Evolutionary conservation across 139 green algal species (phyloP).

Genomic region (Micractinium conductrix): DNA sequence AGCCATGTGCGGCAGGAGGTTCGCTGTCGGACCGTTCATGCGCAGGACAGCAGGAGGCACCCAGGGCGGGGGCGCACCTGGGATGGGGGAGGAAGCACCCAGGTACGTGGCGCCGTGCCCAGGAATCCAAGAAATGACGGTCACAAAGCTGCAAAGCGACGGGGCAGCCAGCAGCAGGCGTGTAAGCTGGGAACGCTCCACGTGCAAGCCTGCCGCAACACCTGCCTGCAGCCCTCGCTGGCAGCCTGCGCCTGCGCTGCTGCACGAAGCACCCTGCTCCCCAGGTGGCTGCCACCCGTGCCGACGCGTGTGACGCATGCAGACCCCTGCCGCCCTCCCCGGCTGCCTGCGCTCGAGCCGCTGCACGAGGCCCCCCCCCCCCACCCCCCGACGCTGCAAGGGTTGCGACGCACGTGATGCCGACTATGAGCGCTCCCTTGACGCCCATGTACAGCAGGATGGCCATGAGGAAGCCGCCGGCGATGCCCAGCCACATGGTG

Average conservation of each 20-base stretch:
- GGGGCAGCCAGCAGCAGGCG: too few species aligned
- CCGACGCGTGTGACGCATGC: too few species aligned
- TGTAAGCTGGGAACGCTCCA: not conserved
- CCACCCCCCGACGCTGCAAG: not conserved
- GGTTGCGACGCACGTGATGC: conserved; percentile 64
- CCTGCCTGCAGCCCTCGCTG: too few species aligned
- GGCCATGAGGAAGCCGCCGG: conserved; percentile 71
- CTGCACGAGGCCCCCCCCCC: not conserved
- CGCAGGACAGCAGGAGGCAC: not conserved
- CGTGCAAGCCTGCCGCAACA: not conserved
- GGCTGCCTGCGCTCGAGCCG: too few species aligned
- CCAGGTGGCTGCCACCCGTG: too few species aligned
- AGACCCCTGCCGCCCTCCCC: too few species aligned
- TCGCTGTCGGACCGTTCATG: not conserved
- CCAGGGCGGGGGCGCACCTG: conserved; percentile 11
- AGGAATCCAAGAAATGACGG: conserved; percentile 88
- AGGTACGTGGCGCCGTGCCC: conserved; percentile 70
- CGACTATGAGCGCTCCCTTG: conserved; percentile 75
- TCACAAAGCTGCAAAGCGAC: conserved; percentile 73
- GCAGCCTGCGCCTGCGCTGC: too few species aligned
- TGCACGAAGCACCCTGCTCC: not conserved
- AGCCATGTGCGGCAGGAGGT: not conserved
- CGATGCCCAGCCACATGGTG: conserved; percentile 80
- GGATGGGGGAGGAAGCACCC: conserved; percentile 50
- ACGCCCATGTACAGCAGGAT: conserved; percentile 66